These are phyloP conservation scores for Arthrocladium fulminans DNA, from an alignment of 2,329 filamentous ascomycete species.

Conservation along the genomic window DNA sequence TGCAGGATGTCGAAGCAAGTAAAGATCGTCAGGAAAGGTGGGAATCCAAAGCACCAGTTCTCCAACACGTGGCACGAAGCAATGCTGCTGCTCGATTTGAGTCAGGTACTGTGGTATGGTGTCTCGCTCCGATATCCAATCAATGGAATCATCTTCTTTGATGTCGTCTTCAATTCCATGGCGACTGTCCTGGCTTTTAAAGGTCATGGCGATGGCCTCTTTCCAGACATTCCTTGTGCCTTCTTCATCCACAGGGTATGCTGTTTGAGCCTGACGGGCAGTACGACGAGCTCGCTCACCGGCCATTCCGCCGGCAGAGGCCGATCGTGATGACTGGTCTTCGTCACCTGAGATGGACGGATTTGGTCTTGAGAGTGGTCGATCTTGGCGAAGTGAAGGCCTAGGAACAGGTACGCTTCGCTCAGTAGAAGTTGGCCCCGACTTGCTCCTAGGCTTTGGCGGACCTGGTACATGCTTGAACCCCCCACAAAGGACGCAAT, in stretches of 20 bases:
- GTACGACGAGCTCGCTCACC: conserved; percentile 15
- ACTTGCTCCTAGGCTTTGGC: conserved; percentile 5
- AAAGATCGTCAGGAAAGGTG: conserved; percentile 27
- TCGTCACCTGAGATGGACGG: conserved; percentile 1
- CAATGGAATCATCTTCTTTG: conserved; percentile 43
- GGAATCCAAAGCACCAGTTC: conserved; percentile 49
- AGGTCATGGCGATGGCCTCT: conserved; percentile 41
- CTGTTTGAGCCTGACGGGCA: conserved; percentile 16
- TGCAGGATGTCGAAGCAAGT: conserved; percentile 30
- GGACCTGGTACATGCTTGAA: conserved; percentile 10
- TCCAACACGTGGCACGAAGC: conserved; percentile 46
- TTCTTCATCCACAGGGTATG: conserved; percentile 37
- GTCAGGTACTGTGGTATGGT: conserved; percentile 35
- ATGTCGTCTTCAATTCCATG: conserved; percentile 38
- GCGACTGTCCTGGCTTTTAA: conserved; percentile 24
- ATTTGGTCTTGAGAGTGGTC: not conserved
- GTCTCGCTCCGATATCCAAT: conserved; percentile 45
- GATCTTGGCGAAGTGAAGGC: not conserved
- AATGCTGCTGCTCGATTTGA: conserved; percentile 35
- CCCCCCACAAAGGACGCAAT: conserved; percentile 41
- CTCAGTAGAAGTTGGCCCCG: conserved; percentile 6
- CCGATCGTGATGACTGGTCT: conserved; percentile 6
- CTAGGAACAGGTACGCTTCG: not conserved
- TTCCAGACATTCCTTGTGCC: conserved; percentile 48
- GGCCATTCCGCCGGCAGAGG: conserved; percentile 10